A percentile compares a stretch with the other conserved stretches of the same genome.
These are phyloP conservation scores for Massospora cicadina DNA, from an alignment of 371 early-diverging fungal genomes.

Conservation along the genomic window DNA sequence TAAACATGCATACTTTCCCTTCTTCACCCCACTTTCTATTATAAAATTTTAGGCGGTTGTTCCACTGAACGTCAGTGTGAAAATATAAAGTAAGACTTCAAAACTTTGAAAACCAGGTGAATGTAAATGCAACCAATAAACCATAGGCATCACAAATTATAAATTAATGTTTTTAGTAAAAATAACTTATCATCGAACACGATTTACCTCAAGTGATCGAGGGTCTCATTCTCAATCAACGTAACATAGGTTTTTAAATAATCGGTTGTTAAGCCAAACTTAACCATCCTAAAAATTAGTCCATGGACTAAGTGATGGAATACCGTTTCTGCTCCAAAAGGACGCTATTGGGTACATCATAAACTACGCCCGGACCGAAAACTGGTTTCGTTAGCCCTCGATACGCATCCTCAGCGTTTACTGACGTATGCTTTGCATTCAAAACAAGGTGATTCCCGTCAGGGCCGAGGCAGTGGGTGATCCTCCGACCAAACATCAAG, in stretches of 20 bases:
- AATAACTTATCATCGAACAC: not conserved
- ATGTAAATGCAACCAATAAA: too few species aligned
- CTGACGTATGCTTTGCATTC: slow-evolving; percentile 74
- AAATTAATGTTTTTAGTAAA: slow-evolving; percentile 6
- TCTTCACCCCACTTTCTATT: slow-evolving; percentile 26
- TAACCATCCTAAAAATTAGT: slow-evolving; percentile 49
- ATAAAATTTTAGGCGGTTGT: not conserved
- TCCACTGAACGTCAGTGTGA: not conserved
- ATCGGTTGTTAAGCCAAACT: slow-evolving; percentile 73
- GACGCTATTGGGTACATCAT: slow-evolving; percentile 79
- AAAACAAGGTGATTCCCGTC: slow-evolving; percentile 94
- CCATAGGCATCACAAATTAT: too few species aligned
- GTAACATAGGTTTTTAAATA: slow-evolving; percentile 77
- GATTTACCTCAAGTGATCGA: slow-evolving; percentile 41
- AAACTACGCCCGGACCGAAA: slow-evolving; percentile 91
- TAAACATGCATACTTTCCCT: slow-evolving; percentile 33
- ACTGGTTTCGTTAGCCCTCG: slow-evolving; percentile 83
- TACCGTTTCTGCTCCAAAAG: slow-evolving; percentile 95
- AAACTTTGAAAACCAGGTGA: too few species aligned
- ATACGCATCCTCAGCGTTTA: slow-evolving; percentile 90
- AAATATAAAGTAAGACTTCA: too few species aligned
- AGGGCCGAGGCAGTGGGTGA: slow-evolving; percentile 73
- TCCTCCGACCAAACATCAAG: slow-evolving; percentile 74
- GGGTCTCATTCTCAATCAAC: slow-evolving; percentile 66
- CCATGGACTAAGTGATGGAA: not conserved